Base-by-base conservation (phyloP, 208 protist species). In the Leishmania braziliensis region DNA sequence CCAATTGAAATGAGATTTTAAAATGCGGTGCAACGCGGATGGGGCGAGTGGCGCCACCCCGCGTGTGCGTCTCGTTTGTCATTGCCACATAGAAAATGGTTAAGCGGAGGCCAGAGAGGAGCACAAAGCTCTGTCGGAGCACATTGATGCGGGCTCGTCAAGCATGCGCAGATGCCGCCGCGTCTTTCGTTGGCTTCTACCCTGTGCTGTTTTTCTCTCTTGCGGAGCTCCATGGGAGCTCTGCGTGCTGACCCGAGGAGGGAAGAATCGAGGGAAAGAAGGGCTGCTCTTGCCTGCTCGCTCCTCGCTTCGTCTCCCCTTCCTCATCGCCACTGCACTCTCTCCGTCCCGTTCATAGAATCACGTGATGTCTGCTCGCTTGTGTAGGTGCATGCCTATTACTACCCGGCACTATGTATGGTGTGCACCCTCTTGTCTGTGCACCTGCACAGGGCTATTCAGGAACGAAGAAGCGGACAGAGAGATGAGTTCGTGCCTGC, bases 1-100 rank as follows among this genome's bases (percentile, higher is more conserved):
- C 77, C 78, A 18, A 86, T 86, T 39, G 82, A 86, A 53, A 86
- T 86, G 26, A 78, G 78, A 5, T 83, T 54, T 56, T 83, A 50
- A 68, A n/a, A 26, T 33, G 60, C n/a, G 65, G 10, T n/a, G 33
- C n/a, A 12, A 14, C 12, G 58, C 58, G 58, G 23, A 16, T 29
- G 58, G 1, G 20, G 58, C 58, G 23, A 2, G 5, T 63, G 58
- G 9, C 9, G 53, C n/a, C 3, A 6, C 16, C 16, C 3, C 18
- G 65, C 6, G 39, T 23, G 18, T 26, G 65, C 65, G 36, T 48
- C 36, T 39, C 58, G 33, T 58, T 58, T 58, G 46, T 71, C n/a
- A n/a, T 58, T 54, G 70, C 50, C 36, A n/a, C 68, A 51, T 72
- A 29, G 68, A 72, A 51, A 43, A 51, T 2, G 68, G 43, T 9